Percentiles rank a stretch among this genome's conserved stretches.
phyloP scores from a whole-genome alignment of 2,329 filamentous ascomycete genomes.

The Exophiala viscosa region DNA sequence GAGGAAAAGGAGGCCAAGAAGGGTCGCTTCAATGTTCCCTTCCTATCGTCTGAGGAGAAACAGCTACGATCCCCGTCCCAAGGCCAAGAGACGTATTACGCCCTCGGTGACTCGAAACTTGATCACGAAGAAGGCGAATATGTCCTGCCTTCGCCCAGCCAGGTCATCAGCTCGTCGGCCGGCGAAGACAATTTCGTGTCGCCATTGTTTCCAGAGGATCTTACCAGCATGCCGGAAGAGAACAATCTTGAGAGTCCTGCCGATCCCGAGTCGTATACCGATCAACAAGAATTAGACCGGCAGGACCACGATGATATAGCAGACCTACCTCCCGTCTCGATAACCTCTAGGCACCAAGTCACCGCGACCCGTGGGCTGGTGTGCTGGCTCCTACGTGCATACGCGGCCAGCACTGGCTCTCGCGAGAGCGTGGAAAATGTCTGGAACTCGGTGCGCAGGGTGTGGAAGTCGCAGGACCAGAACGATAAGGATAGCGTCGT shows the following conservation, averaged over 20 bases:
- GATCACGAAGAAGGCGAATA: constrained; percentile 30
- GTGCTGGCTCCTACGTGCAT: constrained; percentile 28
- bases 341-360: constrained; percentile 17
- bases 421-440: constrained; percentile 25
- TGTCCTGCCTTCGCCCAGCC: constrained; percentile 23
- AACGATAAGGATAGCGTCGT: constrained; percentile 25
- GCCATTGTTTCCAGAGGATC: neutral
- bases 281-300: constrained; percentile 2
- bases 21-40: constrained; percentile 1
- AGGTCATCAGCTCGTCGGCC: constrained; percentile 17
- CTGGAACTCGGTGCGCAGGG: constrained; percentile 21
- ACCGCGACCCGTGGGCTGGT: constrained; percentile 20
- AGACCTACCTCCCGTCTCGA: neutral
- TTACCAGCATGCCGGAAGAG: neutral
- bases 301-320: neutral
- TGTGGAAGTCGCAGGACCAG: constrained; percentile 26
- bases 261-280: neutral
- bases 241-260: neutral
- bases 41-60: neutral
- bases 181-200: neutral
- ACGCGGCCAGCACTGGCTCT: constrained; percentile 22
- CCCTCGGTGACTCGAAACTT: constrained; percentile 22
- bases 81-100: constrained; percentile 24
- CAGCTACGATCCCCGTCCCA: neutral
- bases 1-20: constrained; percentile 18